Evolutionary conservation across 148 eudicot species (phyloP).

Genomic region (Diospyros kaki): DNA sequence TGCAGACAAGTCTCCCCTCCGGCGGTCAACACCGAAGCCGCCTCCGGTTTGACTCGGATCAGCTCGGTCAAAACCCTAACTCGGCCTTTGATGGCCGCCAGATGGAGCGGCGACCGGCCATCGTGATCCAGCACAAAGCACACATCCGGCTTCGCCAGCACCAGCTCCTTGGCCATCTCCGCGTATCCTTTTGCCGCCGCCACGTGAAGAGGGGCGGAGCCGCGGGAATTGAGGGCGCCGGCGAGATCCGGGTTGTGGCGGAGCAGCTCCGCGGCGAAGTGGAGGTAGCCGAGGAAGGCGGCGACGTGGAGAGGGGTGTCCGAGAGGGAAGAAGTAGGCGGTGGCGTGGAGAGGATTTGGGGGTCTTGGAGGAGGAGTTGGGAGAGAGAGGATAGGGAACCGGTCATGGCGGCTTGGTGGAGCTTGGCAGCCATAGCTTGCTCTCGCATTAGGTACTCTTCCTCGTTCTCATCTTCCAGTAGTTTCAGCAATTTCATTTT

Average conservation of each 20-base stretch:
- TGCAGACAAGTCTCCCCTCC: conserved; percentile 24
- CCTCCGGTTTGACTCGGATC: conserved; percentile 8
- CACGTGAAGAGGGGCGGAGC: conserved; percentile 24
- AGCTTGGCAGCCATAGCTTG: background rate
- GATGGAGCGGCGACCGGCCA: conserved; percentile 25
- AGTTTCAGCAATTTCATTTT: background rate
- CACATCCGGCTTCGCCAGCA: background rate
- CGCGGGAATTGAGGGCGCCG: background rate
- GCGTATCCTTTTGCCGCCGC: conserved; percentile 21
- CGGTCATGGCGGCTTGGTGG: conserved; percentile 6
- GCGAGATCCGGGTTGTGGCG: conserved; percentile 15
- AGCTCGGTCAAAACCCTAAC: conserved; percentile 14
- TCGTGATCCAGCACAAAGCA: conserved; percentile 21
- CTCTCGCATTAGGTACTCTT: background rate
- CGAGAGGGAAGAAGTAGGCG: background rate
- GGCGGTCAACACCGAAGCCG: background rate
- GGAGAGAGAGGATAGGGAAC: background rate
- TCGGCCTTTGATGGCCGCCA: conserved; percentile 27
- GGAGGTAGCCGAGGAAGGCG: conserved; percentile 19
- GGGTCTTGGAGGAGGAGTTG: conserved; percentile 6
- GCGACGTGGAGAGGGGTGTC: conserved; percentile 28
- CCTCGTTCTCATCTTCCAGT: background rate
- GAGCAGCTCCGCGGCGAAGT: conserved; percentile 7
- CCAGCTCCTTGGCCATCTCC: background rate
- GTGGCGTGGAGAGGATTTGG: background rate